Base-by-base conservation (phyloP, 176 grass and related monocot genomes). In the Lolium rigidum region DNA sequence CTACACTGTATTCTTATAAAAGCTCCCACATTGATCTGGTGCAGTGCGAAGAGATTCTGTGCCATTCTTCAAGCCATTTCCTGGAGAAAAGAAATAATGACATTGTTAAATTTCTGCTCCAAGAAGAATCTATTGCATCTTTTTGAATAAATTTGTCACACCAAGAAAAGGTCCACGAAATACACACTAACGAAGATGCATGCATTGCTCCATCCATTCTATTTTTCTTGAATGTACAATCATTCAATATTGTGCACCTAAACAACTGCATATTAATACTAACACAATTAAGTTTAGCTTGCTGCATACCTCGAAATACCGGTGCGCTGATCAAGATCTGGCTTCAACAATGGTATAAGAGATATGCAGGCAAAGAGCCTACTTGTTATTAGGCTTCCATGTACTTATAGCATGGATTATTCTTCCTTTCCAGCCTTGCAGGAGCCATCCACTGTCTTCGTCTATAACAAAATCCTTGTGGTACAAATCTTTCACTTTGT, bases 391-490 rank as follows among this genome's bases (percentile, higher is more conserved):
- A 74, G 91, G 96, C 60, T 94, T 98, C 96, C 96, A 98, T 81
- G 91, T 90, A 54, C 93, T 92, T 70, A 98, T 87, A 17, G 96
- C 93, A 86, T 98, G 95, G 63, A 98, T 92, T 71, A 98, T 95
- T 70, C 96, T 90, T 79, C 96, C 96, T 94, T 98, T 98, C 96
- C 96, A 98, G 18, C 96, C 96, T 89, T 98, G 96, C 54, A 98
- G 85, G 55, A 98, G 82, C 96, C 96, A 98, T 79, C 89, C 83
- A 50, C 79, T 89, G 70, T 98, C 96, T 89, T 98, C 96, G 74
- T 98, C 96, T 61, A 98, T 95, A 37, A 98, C 91, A 37, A 98
- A 98, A 82, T 98, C 96, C 84, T 98, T 95, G 90, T 98, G 96
- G 82, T 98, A 98, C 65, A 92, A 86, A 81, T 85, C 86, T 86